Evolutionary conservation across 1,284 basidiomycete genomes (phyloP), one percentile per base, ranked within the genome.

Genomic region (Boletus sp.): DNA sequence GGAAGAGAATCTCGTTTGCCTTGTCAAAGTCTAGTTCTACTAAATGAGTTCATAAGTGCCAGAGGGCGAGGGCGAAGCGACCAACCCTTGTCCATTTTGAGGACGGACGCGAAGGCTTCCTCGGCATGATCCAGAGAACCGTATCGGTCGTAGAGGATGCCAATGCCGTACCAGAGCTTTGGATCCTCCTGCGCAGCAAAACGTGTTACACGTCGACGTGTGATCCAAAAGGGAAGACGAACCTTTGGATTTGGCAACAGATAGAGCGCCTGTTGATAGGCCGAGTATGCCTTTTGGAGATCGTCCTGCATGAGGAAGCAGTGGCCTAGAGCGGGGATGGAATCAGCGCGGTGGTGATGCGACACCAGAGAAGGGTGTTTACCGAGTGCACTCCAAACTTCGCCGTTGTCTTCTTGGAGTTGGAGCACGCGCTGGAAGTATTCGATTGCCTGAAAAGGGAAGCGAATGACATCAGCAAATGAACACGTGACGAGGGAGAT

Each of bases 291-390:
- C 79, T 97, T 97, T 78, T 97, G 96, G 59, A 99, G 86, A 78
- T 99, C 96, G 73, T 99, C 97, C 76, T 98, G 96, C 96, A 98
- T 99, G 59, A 99, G 86, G 77, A 97, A 97, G 79, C 97, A 98
- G 73, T 98, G 96, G 40, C 95, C 91, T 90, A 71, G 58, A 67
- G 67, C 57, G 69, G 67, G 68, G 60, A 64, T 65, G 58, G 55
- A 60, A 71, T 67, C 55, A 64, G 56, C 61, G 62, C 64, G 50
- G 67, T 61, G 61, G 63, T 61, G 54, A 52, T 56, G 68, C 61
- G 55, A 65, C 54, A 61, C 50, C 58, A 58, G n/a, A 61, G 51
- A 60, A 65, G 60, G 69, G 52, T 35, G 77, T 78, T 68, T 75
- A 91, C 92, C 94, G 64, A 97, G 85, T 3, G 94, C 93, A 71